Evolutionary conservation across 805 yeast species (phyloP).

Genomic region (Crinitomyces ghanaensis): DNA sequence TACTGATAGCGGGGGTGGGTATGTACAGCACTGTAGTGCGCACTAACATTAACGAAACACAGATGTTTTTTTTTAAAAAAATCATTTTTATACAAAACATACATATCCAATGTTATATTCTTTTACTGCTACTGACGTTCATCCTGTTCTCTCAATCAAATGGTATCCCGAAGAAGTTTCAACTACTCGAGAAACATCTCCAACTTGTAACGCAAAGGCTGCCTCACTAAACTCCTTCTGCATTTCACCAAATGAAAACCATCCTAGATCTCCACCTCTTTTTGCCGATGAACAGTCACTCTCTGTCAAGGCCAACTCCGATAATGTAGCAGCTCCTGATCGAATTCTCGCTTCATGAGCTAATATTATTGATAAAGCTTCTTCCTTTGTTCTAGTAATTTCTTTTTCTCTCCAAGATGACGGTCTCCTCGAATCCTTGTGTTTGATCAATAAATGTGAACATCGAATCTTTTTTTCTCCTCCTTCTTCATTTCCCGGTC

Average conservation of each 20-base stretch:
- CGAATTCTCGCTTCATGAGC: slow-evolving; percentile 46
- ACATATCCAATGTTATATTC: too few relatives aligned
- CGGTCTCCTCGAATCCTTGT: slow-evolving; percentile 75
- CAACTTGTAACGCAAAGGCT: slow-evolving; percentile 68
- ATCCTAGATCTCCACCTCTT: slow-evolving; percentile 87
- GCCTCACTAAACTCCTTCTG: slow-evolving; percentile 90
- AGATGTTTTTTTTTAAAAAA: too few relatives aligned
- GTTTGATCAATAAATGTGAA: slow-evolving; percentile 75
- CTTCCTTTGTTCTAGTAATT: slow-evolving; percentile 72
- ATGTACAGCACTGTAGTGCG: too few relatives aligned
- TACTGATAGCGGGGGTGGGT: too few relatives aligned
- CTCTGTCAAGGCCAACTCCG: slow-evolving; percentile 66
- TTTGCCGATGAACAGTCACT: slow-evolving; percentile 83
- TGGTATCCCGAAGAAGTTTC: slow-evolving; percentile 91
- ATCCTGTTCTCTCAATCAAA: slow-evolving; percentile 74
- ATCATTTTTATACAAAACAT: too few relatives aligned
- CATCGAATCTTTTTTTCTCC: slow-evolving; percentile 61
- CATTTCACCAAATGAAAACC: slow-evolving; percentile 84
- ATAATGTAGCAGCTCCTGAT: slow-evolving; percentile 54
- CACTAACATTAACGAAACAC: too few relatives aligned
- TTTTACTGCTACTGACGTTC: background rate
- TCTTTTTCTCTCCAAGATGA: slow-evolving; percentile 77
- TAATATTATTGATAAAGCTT: slow-evolving; percentile 53
- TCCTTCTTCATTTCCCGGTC: slow-evolving; percentile 8
- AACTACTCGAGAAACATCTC: slow-evolving; percentile 71